Evolutionary conservation across 345 rosid species (phyloP), one percentile per base, ranked within the genome.

Genomic region (Boechera retrofracta): DNA sequence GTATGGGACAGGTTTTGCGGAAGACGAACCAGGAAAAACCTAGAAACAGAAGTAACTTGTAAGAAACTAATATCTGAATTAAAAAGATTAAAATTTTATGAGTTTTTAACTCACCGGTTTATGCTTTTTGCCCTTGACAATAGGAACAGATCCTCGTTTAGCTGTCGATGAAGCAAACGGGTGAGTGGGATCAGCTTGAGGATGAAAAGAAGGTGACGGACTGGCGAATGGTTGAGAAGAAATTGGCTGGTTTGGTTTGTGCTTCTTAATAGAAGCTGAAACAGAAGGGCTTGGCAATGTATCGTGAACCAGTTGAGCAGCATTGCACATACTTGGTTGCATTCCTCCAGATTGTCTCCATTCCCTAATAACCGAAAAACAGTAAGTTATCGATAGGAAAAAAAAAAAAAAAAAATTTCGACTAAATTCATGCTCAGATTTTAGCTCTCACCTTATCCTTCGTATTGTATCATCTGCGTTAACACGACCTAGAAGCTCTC

Each of bases 321-420:
- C 65, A 82, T 78, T 79, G 52, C 67, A 84, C 79, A 85, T 79
- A 66, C 87, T 83, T 67, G 86, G 78, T 77, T 90, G 94, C 83
- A 65, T 75, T n/a, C 85, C 89, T 72, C 87, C 87, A 63, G 84
- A 74, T 77, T 86, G 89, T 87, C 98, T 88, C 98, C 98, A 93
- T 74, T 93, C 97, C 93, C 97, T 92, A 79, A 72, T 49, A 52
- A 69, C 71, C 71, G 4, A 24, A 65, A 67, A 74, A 16, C 6
- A 35, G 3, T 11, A 31, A 74, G 36, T 52, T 56, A 78, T 51
- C 24, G 35, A 77, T 31, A 51, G 51, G 47, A 7, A 51, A 11
- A 59, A 48, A 62, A 21, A 54, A 54, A 16, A 66, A 32, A 13
- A 67, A 69, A 12, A 52, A 24, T 58, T 49, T n/a, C 31, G 71